Evolutionary conservation across 306 rosid species (phyloP), one percentile per base, ranked within the genome.

Genomic region (Inga oerstediana): DNA sequence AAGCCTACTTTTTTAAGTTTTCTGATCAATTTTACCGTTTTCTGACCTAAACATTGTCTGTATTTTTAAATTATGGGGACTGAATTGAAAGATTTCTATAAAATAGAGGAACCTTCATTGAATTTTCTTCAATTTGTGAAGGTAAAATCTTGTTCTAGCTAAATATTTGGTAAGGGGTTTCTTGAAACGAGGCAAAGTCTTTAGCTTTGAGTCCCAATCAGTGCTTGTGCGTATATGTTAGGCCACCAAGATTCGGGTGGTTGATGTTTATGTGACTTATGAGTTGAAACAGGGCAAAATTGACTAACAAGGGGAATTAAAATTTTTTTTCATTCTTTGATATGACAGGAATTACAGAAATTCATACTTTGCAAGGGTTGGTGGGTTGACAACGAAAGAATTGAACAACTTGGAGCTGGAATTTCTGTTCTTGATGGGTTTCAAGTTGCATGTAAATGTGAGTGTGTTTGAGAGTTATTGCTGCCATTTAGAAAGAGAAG

Each of bases 401-500:
- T 75, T 94, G 90, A 94, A 94, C 90, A 84, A 87, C 34, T 64
- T 94, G 85, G 98, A 94, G 88, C 35, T 93, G 6, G 97, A 94
- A 34, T 93, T 94, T 61, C 88, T 93, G 43, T 94, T 94, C 88
- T 75, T 90, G 84, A 90, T 93, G 97, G 90, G 91, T 44, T 94
- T 94, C 90, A 94, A 94, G 83, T 91, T 93, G 71, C 98, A 94
- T 78, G 98, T 94, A 59, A 94, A 94, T 86, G 88, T 94, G 84
- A 94, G 98, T 89, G 93, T 94, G 72, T 94, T 94, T 75, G 97
- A 94, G 89, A 94, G 98, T 81, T 94, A 94, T 84, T 94, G 98
- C 56, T 76, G 92, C 35, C 98, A 94, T 84, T 86, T 94, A 56
- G 97, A 94, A 79, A 94, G 98, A 79, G 98, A 94, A 84, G 98